Evolutionary conservation across 1,284 basidiomycete species (phyloP).

Genomic region (Heterobasidion parviporum): DNA sequence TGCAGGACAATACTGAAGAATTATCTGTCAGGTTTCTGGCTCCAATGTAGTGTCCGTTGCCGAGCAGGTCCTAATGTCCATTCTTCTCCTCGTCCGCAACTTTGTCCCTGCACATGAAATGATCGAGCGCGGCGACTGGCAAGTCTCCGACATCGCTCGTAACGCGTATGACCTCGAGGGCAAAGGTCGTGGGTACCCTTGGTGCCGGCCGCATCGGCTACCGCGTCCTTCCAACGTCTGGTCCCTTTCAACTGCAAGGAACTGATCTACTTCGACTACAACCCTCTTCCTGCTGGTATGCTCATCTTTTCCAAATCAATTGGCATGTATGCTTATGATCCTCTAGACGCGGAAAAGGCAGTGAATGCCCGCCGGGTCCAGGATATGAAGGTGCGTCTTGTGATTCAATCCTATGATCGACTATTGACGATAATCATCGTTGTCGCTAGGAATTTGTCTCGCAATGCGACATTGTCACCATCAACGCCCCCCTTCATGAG

Average conservation of each 20-base stretch:
- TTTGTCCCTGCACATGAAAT: conserved; percentile 80
- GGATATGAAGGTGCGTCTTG: conserved; percentile 50
- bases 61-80: conserved; percentile 84
- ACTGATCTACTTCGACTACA: conserved; percentile 90
- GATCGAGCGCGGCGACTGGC: conserved; percentile 79
- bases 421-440: not conserved
- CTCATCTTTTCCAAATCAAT: not conserved
- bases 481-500: conserved; percentile 91
- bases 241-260: conserved; percentile 87
- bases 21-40: conserved; percentile 22
- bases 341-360: conserved; percentile 53
- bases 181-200: conserved; percentile 88
- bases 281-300: conserved; percentile 60
- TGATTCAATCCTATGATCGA: not conserved
- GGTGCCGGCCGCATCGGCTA: conserved; percentile 86
- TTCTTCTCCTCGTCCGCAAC: conserved; percentile 83
- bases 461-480: conserved; percentile 76
- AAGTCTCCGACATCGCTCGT: conserved; percentile 74
- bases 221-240: conserved; percentile 86
- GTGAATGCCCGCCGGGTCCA: conserved; percentile 74
- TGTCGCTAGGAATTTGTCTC: conserved; percentile 61
- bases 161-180: conserved; percentile 84
- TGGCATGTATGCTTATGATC: not conserved
- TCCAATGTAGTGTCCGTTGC: conserved; percentile 86
- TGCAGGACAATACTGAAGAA: conserved; percentile 9